Evolutionary conservation across 345 rosid genomes (phyloP).

Genomic region (Rhizophora apiculata): DNA sequence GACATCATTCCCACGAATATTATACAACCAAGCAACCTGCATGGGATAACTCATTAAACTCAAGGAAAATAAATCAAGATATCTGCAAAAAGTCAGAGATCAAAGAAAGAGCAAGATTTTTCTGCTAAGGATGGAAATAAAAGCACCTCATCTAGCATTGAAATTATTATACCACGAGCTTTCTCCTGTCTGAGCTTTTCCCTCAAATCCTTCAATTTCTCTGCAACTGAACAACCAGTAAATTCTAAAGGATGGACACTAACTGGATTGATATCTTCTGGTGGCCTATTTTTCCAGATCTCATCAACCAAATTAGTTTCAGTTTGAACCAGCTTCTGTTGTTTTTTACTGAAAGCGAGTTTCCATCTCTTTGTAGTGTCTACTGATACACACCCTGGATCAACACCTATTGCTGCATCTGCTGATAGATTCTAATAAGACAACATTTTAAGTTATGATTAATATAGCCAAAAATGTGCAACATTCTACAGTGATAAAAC

Average conservation of each 20-base stretch:
- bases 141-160: conserved; percentile 86
- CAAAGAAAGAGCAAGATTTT: background rate
- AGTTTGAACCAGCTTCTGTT: conserved; percentile 69
- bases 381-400: conserved; percentile 82
- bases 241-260: conserved; percentile 66
- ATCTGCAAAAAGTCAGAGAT: background rate
- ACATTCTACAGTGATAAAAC: background rate
- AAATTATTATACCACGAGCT: conserved; percentile 60
- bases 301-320: conserved; percentile 73
- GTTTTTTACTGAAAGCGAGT: conserved; percentile 50
- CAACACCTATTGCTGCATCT: conserved; percentile 71
- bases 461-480: conserved; percentile 3
- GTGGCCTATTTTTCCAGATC: conserved; percentile 77
- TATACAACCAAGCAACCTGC: conserved; percentile 98
- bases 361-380: conserved; percentile 87
- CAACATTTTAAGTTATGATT: conserved; percentile 1
- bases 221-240: conserved; percentile 59
- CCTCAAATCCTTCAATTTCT: conserved; percentile 65
- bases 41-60: conserved; percentile 14
- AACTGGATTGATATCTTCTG: conserved; percentile 54
- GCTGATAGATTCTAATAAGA: conserved; percentile 60
- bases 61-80: background rate
- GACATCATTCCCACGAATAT: conserved; percentile 89
- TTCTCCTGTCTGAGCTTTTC: conserved; percentile 49
- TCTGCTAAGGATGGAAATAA: conserved; percentile 4